phyloP scores from a whole-genome alignment of 2,329 filamentous ascomycete genomes.

The Hypoxylon sp. region DNA sequence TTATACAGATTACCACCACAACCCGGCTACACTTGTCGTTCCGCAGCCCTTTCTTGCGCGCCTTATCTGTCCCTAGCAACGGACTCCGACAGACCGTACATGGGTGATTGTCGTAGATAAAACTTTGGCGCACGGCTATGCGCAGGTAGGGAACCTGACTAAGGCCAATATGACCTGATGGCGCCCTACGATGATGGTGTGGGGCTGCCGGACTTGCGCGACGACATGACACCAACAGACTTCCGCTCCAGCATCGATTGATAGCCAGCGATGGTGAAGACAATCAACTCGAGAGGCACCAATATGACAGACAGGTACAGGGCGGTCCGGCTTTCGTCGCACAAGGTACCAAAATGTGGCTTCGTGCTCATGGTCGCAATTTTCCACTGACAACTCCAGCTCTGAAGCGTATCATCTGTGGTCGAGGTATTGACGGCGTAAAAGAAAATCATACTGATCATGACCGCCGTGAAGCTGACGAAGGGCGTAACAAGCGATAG shows the following conservation, averaged over 20 bases:
- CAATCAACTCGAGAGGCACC: constrained; percentile 67
- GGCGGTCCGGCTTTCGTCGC: constrained; percentile 67
- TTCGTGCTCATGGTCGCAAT: constrained; percentile 64
- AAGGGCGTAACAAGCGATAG: constrained; percentile 58
- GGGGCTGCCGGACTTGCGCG: constrained; percentile 48
- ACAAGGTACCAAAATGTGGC: constrained; percentile 70
- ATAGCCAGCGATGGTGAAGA: constrained; percentile 62
- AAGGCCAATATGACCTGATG: neutral
- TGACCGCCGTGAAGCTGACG: constrained; percentile 60
- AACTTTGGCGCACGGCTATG: constrained; percentile 18
- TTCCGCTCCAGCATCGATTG: constrained; percentile 62
- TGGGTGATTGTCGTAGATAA: constrained; percentile 10
- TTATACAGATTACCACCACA: constrained; percentile 42
- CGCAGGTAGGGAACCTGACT: constrained; percentile 16
- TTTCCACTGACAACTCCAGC: constrained; percentile 74
- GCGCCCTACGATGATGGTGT: constrained; percentile 42
- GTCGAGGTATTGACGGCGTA: constrained; percentile 68
- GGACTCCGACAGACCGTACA: constrained; percentile 13
- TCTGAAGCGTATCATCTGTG: constrained; percentile 67
- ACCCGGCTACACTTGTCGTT: constrained; percentile 19
- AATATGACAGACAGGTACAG: constrained; percentile 68
- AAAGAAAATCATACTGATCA: constrained; percentile 69
- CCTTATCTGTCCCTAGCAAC: constrained; percentile 15
- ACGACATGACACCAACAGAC: constrained; percentile 31
- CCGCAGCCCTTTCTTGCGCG: constrained; percentile 18